These are phyloP conservation scores for Mycena indigotica DNA, from an alignment of 768 basidiomycete species.

Conservation along the genomic window DNA sequence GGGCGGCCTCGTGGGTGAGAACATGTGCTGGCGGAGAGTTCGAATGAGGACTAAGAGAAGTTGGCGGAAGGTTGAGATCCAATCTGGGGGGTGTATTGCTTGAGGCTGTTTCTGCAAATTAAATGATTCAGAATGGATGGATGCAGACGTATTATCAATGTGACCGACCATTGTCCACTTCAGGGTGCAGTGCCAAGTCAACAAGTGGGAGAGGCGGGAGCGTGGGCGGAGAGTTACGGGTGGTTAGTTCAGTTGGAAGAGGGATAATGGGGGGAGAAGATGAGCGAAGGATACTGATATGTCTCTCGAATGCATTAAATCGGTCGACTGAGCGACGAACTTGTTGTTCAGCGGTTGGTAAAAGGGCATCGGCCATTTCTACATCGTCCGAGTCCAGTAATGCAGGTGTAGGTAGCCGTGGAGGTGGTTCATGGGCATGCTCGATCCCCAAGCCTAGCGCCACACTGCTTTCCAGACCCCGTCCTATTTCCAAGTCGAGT, in stretches of 20 bases:
- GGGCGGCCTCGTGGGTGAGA: constrained; percentile 5
- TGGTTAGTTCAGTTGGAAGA: constrained; percentile 12
- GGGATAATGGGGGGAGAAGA: constrained; percentile 34
- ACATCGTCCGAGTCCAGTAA: constrained; percentile 44
- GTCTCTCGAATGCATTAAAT: constrained; percentile 55
- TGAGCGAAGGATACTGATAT: constrained; percentile 51
- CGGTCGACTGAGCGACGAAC: constrained; percentile 51
- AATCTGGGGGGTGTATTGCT: constrained; percentile 18
- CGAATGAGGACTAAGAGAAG: constrained; percentile 15
- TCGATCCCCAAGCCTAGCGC: constrained; percentile 20
- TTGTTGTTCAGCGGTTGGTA: constrained; percentile 34
- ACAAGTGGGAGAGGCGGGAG: constrained; percentile 39
- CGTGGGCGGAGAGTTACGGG: constrained; percentile 25
- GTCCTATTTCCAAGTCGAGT: constrained; percentile 15
- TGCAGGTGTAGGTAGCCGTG: constrained; percentile 46
- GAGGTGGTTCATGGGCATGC: constrained; percentile 29
- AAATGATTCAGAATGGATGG: background rate
- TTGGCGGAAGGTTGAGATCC: constrained; percentile 18
- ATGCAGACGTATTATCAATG: constrained; percentile 5
- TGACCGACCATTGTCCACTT: constrained; percentile 16
- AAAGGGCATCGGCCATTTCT: constrained; percentile 50
- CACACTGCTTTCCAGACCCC: constrained; percentile 19
- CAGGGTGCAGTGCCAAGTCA: constrained; percentile 22
- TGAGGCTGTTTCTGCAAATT: constrained; percentile 12
- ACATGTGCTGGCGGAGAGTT: constrained; percentile 9